phyloP scores from a whole-genome alignment of 2,329 filamentous ascomycete species.

The Blastomyces parvus region DNA sequence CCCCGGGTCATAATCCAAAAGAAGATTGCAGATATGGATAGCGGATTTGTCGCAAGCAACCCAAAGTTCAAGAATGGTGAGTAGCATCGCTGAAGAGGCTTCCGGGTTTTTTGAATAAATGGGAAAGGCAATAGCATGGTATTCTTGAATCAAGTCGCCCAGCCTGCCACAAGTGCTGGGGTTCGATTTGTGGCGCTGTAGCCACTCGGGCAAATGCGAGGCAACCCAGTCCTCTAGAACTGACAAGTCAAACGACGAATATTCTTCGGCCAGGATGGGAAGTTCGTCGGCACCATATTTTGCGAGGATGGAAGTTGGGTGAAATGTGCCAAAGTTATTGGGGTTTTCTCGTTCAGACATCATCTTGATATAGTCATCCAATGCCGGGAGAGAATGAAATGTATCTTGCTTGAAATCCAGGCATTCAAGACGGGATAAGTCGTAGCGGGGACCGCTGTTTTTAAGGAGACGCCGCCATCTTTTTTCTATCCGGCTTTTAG shows the following conservation, averaged over 20 bases:
- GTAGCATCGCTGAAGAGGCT: slow-evolving; percentile 44
- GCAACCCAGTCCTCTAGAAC: slow-evolving; percentile 45
- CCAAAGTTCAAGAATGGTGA: slow-evolving; percentile 52
- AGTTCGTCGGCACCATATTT: not conserved
- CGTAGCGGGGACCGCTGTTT: not conserved
- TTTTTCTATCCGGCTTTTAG: slow-evolving; percentile 1
- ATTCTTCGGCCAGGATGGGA: slow-evolving; percentile 15
- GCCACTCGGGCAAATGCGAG: slow-evolving; percentile 33
- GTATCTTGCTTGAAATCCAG: not conserved
- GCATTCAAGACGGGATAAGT: not conserved
- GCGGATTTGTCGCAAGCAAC: slow-evolving; percentile 45
- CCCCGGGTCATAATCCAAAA: slow-evolving; percentile 41
- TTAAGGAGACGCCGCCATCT: not conserved
- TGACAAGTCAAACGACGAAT: slow-evolving; percentile 23
- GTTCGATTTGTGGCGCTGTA: slow-evolving; percentile 20
- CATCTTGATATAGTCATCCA: slow-evolving; percentile 14
- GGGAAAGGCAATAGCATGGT: slow-evolving; percentile 5
- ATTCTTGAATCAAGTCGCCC: slow-evolving; percentile 8
- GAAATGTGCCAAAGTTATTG: slow-evolving; percentile 9
- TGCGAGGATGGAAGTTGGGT: not conserved
- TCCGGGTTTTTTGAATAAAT: slow-evolving; percentile 29
- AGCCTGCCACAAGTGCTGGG: slow-evolving; percentile 13
- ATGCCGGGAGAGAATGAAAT: slow-evolving; percentile 4
- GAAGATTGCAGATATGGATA: slow-evolving; percentile 28
- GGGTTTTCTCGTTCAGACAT: slow-evolving; percentile 4